phyloP scores from a whole-genome alignment of 768 basidiomycete genomes.

The Tubosaeta sp. region DNA sequence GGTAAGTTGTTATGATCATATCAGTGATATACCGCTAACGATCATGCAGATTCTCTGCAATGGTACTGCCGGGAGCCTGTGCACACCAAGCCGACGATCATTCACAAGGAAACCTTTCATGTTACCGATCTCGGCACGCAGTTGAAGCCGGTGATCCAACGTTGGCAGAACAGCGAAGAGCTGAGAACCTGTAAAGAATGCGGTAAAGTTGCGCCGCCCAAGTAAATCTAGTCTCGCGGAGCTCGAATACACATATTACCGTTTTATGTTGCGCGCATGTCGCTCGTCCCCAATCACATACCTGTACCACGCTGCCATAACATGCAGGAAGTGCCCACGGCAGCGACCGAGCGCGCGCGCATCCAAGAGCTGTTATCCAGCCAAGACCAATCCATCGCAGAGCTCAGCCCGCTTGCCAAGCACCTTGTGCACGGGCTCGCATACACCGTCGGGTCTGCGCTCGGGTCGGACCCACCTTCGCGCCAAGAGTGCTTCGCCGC shows the following conservation, averaged over 20 bases:
- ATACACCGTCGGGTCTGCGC: constrained; percentile 56
- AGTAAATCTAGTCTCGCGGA: constrained; percentile 32
- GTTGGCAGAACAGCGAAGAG: constrained; percentile 68
- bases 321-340: constrained; percentile 42
- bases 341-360: constrained; percentile 34
- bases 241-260: constrained; percentile 15
- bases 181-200: constrained; percentile 71
- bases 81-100: constrained; percentile 67
- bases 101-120: constrained; percentile 82
- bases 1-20: constrained; percentile 46
- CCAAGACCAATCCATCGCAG: constrained; percentile 2
- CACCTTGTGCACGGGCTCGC: constrained; percentile 53
- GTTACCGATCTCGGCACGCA: constrained; percentile 90
- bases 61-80: constrained; percentile 80
- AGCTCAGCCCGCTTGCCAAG: constrained; percentile 34
- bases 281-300: no score
- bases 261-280: no score
- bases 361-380: constrained; percentile 19
- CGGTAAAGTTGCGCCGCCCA: constrained; percentile 57
- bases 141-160: constrained; percentile 84
- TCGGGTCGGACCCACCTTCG: constrained; percentile 48
- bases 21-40: background rate
- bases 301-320: constrained; percentile 37
- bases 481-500: constrained; percentile 47
- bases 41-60: constrained; percentile 70